Conservation (phyloP, 1,284 basidiomycete genomes). For the Cryptococcus amylolentus region DNA sequence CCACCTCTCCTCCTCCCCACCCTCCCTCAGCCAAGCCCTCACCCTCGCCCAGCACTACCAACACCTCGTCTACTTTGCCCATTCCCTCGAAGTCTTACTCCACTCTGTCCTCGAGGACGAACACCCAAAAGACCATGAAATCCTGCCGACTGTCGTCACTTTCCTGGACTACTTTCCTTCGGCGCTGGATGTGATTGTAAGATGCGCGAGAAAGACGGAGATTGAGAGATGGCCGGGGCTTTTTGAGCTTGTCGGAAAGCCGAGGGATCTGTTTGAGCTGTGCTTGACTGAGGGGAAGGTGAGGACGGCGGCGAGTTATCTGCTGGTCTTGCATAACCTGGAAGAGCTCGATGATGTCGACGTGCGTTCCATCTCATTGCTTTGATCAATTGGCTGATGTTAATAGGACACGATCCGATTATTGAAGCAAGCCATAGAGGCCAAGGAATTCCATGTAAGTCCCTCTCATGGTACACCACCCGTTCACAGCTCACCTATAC, state of each 20-base stretch:
- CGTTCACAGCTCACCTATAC: not conserved
- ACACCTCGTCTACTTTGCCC: conserved; percentile 85
- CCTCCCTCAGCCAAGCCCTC: conserved; percentile 67
- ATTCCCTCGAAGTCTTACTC: conserved; percentile 88
- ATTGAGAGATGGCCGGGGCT: conserved; percentile 83
- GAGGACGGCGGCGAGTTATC: conserved; percentile 87
- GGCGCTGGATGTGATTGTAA: conserved; percentile 86
- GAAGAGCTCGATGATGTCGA: conserved; percentile 80
- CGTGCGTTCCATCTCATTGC: conserved; percentile 14
- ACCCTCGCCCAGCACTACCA: conserved; percentile 83
- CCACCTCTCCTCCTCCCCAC: conserved; percentile 68
- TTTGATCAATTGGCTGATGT: not conserved
- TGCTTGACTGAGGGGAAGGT: conserved; percentile 72
- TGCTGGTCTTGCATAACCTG: conserved; percentile 88
- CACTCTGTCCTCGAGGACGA: conserved; percentile 95
- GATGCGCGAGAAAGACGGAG: conserved; percentile 96
- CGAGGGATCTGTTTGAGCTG: conserved; percentile 86
- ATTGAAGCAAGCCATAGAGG: conserved; percentile 66
- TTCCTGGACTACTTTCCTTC: conserved; percentile 94
- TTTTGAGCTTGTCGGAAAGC: conserved; percentile 86
- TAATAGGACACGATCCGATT: conserved; percentile 69
- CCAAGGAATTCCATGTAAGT: conserved; percentile 54
- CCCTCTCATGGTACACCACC: too few relatives aligned
- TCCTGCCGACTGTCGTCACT: conserved; percentile 70
- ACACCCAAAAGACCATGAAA: conserved; percentile 37